Evolutionary conservation across 2,329 filamentous ascomycete species (phyloP).

Genomic region (Whalleya microplaca): DNA sequence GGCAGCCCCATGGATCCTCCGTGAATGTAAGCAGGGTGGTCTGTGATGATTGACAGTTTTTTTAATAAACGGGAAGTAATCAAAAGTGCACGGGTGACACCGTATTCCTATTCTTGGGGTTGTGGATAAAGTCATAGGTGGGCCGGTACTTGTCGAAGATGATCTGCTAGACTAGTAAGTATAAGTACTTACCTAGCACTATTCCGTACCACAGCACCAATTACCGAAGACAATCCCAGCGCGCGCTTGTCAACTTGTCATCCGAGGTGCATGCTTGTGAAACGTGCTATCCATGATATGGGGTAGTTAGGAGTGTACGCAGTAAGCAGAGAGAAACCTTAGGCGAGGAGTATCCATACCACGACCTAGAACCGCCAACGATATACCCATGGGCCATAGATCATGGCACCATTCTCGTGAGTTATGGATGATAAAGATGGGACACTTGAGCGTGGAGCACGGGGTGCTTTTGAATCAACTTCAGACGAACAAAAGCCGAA

Average conservation of each 20-base stretch:
- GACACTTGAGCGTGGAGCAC: not conserved
- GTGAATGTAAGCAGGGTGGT: not conserved
- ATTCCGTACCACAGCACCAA: not conserved
- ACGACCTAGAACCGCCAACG: conserved; percentile 13
- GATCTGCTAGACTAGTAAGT: not conserved
- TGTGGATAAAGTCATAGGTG: conserved; percentile 3
- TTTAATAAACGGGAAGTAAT: not conserved
- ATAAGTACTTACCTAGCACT: no score
- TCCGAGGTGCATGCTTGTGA: conserved; percentile 25
- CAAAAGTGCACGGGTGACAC: not conserved
- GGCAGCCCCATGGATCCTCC: conserved; percentile 10
- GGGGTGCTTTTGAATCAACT: not conserved
- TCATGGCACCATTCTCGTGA: not conserved
- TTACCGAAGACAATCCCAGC: conserved; percentile 19
- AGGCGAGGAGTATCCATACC: conserved; percentile 18
- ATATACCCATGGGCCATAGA: conserved; percentile 4
- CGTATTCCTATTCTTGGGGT: conserved; percentile 3
- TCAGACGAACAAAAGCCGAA: not conserved
- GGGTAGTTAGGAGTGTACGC: conserved; percentile 22
- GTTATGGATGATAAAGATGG: not conserved
- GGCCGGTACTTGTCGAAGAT: not conserved
- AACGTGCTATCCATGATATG: conserved; percentile 29
- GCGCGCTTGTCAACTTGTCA: conserved; percentile 30
- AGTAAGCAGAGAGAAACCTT: conserved; percentile 1
- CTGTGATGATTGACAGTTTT: not conserved